These are phyloP conservation scores for Liriodendron chinense DNA, from an alignment of 164 flowering plant genomes.

Conservation along the genomic window DNA sequence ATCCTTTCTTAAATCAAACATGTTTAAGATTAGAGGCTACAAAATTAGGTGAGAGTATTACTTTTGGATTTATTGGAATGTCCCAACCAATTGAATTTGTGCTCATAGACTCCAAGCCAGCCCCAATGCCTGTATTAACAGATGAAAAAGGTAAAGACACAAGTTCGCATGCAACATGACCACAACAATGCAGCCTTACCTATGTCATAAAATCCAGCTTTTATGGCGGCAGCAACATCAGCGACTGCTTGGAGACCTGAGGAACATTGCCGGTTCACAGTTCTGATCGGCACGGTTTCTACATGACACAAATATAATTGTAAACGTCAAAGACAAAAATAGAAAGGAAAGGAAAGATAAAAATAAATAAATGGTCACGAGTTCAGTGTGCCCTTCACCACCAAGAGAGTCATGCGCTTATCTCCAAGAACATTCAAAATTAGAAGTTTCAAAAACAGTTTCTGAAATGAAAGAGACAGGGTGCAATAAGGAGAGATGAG, in stretches of 20 bases:
- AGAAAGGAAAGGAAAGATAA: not conserved
- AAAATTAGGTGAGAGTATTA: slow-evolving; percentile 19
- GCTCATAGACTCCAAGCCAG: slow-evolving; percentile 96
- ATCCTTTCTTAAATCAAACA: not conserved
- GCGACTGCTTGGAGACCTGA: slow-evolving; percentile 99
- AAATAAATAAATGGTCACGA: not conserved
- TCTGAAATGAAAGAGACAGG: not conserved
- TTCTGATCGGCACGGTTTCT: slow-evolving; percentile 93
- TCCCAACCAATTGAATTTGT: slow-evolving; percentile 65
- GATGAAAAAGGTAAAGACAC: not conserved
- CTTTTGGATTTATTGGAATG: slow-evolving; percentile 76
- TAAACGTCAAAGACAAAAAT: not conserved
- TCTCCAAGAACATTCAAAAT: not conserved
- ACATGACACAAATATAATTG: slow-evolving; percentile 9
- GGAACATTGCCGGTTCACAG: slow-evolving; percentile 96
- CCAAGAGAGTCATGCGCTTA: not conserved
- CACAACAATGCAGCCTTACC: slow-evolving; percentile 35
- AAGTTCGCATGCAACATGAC: not conserved
- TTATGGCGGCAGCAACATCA: slow-evolving; percentile 98
- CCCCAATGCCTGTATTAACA: slow-evolving; percentile 72
- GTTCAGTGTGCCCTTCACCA: not conserved
- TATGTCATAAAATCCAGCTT: slow-evolving; percentile 95
- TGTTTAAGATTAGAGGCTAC: not conserved
- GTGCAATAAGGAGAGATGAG: not conserved
- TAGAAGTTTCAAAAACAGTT: not conserved